Evolutionary conservation across 23 red algal genomes (phyloP).

Genomic region (Gracilaria gracilis): DNA sequence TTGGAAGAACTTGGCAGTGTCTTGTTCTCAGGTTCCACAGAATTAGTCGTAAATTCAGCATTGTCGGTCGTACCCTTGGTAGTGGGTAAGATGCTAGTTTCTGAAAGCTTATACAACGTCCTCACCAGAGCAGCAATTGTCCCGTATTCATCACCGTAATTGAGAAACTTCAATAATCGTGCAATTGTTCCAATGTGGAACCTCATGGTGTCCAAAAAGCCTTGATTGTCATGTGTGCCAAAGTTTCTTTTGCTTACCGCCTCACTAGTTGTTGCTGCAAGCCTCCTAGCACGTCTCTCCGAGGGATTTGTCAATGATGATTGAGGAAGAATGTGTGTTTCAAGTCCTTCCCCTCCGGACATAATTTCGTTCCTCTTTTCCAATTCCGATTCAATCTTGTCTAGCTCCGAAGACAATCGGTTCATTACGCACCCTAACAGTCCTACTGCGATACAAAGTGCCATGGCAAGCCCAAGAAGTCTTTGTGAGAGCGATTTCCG

Average conservation of each 20-base stretch:
- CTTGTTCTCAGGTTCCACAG: not conserved
- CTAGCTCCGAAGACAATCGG: not conserved
- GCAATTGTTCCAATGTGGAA: not conserved
- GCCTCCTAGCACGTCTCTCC: not conserved
- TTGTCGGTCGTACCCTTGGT: not conserved
- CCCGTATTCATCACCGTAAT: not conserved
- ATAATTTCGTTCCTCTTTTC: constrained; percentile 25
- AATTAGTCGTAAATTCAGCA: not conserved
- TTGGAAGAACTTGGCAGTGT: not conserved
- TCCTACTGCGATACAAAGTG: constrained; percentile 18
- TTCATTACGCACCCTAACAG: constrained; percentile 27
- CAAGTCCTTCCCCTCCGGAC: not conserved
- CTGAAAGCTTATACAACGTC: constrained; percentile 10
- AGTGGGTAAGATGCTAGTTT: not conserved
- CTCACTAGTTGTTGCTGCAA: constrained; percentile 8
- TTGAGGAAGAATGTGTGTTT: too few species aligned
- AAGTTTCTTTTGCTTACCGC: not conserved
- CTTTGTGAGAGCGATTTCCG: constrained; percentile 16
- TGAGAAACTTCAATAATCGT: not conserved
- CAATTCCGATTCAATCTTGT: constrained; percentile 23
- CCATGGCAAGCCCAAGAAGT: constrained; percentile 9
- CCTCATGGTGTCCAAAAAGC: not conserved
- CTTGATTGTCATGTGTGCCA: not conserved
- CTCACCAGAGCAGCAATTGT: constrained; percentile 11
- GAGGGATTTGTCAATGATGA: not conserved